Base-by-base conservation (phyloP, 2,329 filamentous ascomycete genomes). In the Aspergillus thermomutatus region DNA sequence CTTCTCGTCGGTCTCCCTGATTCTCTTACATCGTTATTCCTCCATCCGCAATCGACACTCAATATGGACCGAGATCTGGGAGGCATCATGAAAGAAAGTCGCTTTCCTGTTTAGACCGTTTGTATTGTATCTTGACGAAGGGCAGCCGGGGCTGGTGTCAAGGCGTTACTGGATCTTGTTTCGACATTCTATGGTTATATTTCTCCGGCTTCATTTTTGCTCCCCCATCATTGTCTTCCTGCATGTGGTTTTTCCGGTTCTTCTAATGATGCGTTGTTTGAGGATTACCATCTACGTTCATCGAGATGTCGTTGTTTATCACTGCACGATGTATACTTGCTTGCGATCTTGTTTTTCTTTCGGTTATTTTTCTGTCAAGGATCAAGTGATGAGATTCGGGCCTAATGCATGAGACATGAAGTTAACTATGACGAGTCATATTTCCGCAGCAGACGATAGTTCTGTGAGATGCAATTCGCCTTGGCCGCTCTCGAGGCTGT, bases 361-460 rank as follows among this genome's bases (percentile, higher is more conserved):
- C 49, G 49, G 57, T 59, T 37, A 37, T 17, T 17, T 54, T 54
- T 54, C 28, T 27, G 43, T 23, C 40, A 21, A 48, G 45, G 59
- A 53, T 37, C 54, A 55, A 48, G 43, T 59, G 59, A 64, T 50
- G 63, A 64, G 56, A 56, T 64, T 62, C 61, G 59, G 61, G 61
- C 54, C 56, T 64, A 59, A 64, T 61, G 57, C 60, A 64, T 61
- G 62, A 63, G 60, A 61, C 55, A 61, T 59, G 64, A 64, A 56
- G 54, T 58, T 49, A 51, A 52, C 43, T 59, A 53, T 63, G 61
- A 64, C 45, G 61, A 64, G 57, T 57, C 55, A 57, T 41, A 47
- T 47, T 58, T 47, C 28, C 46, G 25, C 26, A 46, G 49, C 40
- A 40, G 37, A 40, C 49, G 31, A 56, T 59, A 54, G 51, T 54